phyloP scores from a whole-genome alignment of 2,329 filamentous ascomycete genomes.

The Tolypocladium tundrense region DNA sequence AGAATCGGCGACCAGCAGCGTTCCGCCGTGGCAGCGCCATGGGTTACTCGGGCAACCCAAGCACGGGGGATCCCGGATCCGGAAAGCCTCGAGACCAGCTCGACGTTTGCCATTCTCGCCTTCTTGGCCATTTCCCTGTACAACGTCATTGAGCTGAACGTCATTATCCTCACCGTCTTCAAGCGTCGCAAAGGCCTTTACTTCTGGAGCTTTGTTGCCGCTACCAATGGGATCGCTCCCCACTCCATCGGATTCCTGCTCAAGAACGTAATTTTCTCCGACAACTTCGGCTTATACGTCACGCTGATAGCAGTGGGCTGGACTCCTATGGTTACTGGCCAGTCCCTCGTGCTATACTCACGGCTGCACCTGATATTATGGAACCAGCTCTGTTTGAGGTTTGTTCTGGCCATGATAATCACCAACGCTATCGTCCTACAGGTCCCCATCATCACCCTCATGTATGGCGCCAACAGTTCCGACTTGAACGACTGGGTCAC shows the following conservation, averaged over 20 bases:
- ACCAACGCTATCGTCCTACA: slow-evolving; percentile 42
- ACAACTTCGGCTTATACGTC: slow-evolving; percentile 7
- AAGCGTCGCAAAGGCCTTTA: slow-evolving; percentile 20
- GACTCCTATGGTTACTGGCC: slow-evolving; percentile 45
- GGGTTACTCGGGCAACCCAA: neutral
- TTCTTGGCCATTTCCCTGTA: slow-evolving; percentile 11
- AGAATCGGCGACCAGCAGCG: neutral
- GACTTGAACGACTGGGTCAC: slow-evolving; percentile 4
- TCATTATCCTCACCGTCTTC: slow-evolving; percentile 21
- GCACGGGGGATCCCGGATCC: neutral
- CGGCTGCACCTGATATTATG: slow-evolving; percentile 48
- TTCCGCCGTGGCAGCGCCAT: neutral
- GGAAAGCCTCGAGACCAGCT: neutral
- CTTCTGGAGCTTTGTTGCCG: slow-evolving; percentile 26
- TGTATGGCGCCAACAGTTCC: slow-evolving; percentile 35
- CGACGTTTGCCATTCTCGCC: neutral
- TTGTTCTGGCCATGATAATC: slow-evolving; percentile 46
- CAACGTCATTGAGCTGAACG: slow-evolving; percentile 19
- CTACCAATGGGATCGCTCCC: slow-evolving; percentile 19
- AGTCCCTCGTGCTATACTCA: slow-evolving; percentile 51
- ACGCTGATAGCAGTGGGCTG: slow-evolving; percentile 14
- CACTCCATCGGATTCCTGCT: slow-evolving; percentile 35
- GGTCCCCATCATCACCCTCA: slow-evolving; percentile 43
- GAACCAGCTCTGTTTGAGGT: slow-evolving; percentile 34
- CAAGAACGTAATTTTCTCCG: slow-evolving; percentile 19